phyloP scores from a whole-genome alignment of 2,329 filamentous ascomycete species.

The Plenodomus biglobosus region DNA sequence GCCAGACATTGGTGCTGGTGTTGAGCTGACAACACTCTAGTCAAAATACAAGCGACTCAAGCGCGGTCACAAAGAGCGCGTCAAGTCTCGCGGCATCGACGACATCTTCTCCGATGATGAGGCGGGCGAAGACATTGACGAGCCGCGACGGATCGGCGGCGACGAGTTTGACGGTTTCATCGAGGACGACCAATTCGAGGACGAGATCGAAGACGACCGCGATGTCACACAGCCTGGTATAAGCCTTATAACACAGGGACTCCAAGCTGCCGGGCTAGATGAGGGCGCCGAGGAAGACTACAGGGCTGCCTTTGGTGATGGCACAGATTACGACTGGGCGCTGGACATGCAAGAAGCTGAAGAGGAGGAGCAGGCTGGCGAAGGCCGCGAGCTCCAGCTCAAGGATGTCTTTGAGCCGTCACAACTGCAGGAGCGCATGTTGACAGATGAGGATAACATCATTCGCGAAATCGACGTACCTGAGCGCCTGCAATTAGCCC shows the following conservation, averaged over 20 bases:
- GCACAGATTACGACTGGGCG: constrained; percentile 94
- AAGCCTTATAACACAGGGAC: constrained; percentile 66
- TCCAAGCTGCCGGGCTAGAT: constrained; percentile 82
- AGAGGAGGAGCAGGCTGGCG: constrained; percentile 72
- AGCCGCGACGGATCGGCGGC: constrained; percentile 38
- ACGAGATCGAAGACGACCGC: constrained; percentile 82
- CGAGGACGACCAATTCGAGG: constrained; percentile 79
- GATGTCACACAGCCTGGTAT: constrained; percentile 83
- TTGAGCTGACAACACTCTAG: constrained; percentile 50
- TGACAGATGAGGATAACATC: constrained; percentile 91
- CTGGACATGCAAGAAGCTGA: constrained; percentile 85
- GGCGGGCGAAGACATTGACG: constrained; percentile 61
- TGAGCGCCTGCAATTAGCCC: constrained; percentile 89
- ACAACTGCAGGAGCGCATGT: constrained; percentile 87
- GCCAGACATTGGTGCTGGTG: constrained; percentile 1
- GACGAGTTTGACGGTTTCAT: constrained; percentile 73
- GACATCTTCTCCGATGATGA: constrained; percentile 97
- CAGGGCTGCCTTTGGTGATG: constrained; percentile 92
- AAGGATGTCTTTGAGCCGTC: constrained; percentile 99
- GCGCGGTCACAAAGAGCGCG: constrained; percentile 76
- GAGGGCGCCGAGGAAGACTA: constrained; percentile 94
- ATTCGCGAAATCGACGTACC: constrained; percentile 89
- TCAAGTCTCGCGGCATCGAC: constrained; percentile 70
- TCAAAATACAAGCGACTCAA: constrained; percentile 96
- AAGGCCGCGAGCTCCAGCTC: constrained; percentile 83